Conservation (phyloP, 495 filamentous ascomycete species). For the Penicillium pulvis region DNA sequence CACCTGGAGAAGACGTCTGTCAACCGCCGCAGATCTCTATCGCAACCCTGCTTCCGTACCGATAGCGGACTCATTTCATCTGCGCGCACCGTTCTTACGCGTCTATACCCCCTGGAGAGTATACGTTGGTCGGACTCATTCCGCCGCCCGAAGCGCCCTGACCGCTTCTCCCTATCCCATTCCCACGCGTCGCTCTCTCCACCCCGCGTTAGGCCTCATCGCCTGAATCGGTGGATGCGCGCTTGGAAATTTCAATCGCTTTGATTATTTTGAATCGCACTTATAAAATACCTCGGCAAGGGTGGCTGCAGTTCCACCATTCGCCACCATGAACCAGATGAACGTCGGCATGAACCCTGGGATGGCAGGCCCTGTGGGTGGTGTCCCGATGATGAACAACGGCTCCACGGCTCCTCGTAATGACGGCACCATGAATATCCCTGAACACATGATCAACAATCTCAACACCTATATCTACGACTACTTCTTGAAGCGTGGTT, state of each 20-base stretch:
- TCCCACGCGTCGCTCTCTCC: conserved; percentile 34
- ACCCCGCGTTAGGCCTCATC: conserved; percentile 34
- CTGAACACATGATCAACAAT: conserved; percentile 70
- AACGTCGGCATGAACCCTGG: conserved; percentile 63
- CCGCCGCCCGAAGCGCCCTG: conserved; percentile 16
- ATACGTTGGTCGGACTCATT: background rate
- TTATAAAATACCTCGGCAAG: conserved; percentile 34
- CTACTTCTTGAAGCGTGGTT: conserved; percentile 82
- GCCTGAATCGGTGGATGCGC: conserved; percentile 45
- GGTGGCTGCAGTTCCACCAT: conserved; percentile 38
- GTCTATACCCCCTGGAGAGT: conserved; percentile 12
- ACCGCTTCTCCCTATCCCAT: conserved; percentile 22
- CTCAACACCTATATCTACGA: conserved; percentile 98
- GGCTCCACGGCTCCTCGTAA: conserved; percentile 55
- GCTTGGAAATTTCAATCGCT: conserved; percentile 21
- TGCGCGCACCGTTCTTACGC: conserved; percentile 15
- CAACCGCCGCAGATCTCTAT: conserved; percentile 18
- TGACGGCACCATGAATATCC: conserved; percentile 46
- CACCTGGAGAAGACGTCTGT: conserved; percentile 15
- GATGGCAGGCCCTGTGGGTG: conserved; percentile 64
- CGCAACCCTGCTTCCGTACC: conserved; percentile 12
- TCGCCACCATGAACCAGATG: conserved; percentile 70
- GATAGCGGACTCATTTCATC: conserved; percentile 5
- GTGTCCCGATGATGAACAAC: conserved; percentile 75
- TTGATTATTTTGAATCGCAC: conserved; percentile 23